These are phyloP conservation scores for Nemania serpens DNA, from an alignment of 2,329 filamentous ascomycete species.

Conservation along the genomic window DNA sequence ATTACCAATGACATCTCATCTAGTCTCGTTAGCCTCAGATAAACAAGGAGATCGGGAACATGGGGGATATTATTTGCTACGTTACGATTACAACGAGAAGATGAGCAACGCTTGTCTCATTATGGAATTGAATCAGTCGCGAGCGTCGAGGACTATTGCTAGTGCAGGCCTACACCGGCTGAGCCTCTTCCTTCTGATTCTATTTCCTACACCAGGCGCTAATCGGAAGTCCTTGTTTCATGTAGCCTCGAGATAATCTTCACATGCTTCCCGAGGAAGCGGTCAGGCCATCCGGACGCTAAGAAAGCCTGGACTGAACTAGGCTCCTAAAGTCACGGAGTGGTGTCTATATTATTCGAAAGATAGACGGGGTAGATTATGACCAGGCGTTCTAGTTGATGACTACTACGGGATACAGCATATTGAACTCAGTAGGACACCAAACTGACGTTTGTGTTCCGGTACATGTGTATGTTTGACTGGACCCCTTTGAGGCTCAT, in stretches of 20 bases:
- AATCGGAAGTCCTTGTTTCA: constrained; percentile 22
- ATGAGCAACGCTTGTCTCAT: constrained; percentile 3
- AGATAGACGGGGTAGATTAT: neutral
- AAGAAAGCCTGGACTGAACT: constrained; percentile 15
- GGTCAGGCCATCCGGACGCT: constrained; percentile 8
- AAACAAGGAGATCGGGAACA: constrained; percentile 1
- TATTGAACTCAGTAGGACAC: no score
- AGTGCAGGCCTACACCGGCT: neutral
- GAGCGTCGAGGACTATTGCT: neutral
- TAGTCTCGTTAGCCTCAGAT: constrained; percentile 4
- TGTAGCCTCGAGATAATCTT: constrained; percentile 11
- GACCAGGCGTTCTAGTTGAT: neutral
- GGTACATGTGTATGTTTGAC: neutral
- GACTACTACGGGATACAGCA: constrained; percentile 4
- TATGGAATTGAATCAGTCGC: constrained; percentile 1
- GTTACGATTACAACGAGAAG: constrained; percentile 2
- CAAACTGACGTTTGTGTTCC: neutral
- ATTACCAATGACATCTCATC: constrained; percentile 19
- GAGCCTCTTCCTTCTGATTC: neutral
- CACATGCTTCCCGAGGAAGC: constrained; percentile 14
- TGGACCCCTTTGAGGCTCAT: neutral
- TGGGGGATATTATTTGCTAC: constrained; percentile 15
- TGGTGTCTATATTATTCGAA: constrained; percentile 4
- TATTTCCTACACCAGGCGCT: neutral
- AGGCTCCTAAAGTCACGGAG: constrained; percentile 5